Percentiles rank a stretch among this genome's conserved stretches.
phyloP scores from a whole-genome alignment of 2,329 filamentous ascomycete species.

The Pezicula radicicola region DNA sequence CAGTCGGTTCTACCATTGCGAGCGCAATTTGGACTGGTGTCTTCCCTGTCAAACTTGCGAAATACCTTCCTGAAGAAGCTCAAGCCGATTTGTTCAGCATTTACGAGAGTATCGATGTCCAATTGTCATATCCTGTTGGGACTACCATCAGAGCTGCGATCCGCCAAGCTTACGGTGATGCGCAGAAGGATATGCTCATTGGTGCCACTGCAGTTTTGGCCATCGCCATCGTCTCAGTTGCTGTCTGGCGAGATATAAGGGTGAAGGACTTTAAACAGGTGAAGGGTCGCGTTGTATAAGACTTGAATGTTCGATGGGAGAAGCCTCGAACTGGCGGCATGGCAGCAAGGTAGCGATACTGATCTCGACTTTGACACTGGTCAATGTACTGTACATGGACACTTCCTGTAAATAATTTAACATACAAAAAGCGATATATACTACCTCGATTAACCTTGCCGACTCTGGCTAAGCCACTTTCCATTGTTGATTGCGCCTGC shows the following conservation, averaged over 20 bases:
- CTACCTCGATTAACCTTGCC: no score
- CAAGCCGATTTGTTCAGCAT: constrained; percentile 31
- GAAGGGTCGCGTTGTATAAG: constrained; percentile 11
- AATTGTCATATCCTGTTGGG: constrained; percentile 48
- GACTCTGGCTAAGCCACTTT: no score
- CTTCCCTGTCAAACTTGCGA: constrained; percentile 31
- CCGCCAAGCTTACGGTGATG: constrained; percentile 48
- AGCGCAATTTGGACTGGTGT: constrained; percentile 62
- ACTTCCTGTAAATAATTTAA: no score
- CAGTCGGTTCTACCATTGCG: constrained; percentile 56
- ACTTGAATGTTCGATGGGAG: background rate
- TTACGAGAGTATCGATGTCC: constrained; percentile 46
- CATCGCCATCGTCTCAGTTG: background rate
- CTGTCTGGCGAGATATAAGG: constrained; percentile 7
- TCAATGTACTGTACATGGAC: no score
- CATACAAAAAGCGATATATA: no score
- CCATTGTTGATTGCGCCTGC: no score
- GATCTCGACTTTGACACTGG: no score
- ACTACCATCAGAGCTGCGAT: constrained; percentile 49
- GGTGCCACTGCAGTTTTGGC: constrained; percentile 22
- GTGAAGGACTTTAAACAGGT: constrained; percentile 8
- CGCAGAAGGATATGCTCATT: constrained; percentile 40
- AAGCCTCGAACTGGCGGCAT: no score
- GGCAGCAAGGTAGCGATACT: no score
- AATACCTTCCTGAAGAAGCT: constrained; percentile 38